Base-by-base conservation (phyloP, 1,139 yeast genomes). In the Taphrina populina region DNA sequence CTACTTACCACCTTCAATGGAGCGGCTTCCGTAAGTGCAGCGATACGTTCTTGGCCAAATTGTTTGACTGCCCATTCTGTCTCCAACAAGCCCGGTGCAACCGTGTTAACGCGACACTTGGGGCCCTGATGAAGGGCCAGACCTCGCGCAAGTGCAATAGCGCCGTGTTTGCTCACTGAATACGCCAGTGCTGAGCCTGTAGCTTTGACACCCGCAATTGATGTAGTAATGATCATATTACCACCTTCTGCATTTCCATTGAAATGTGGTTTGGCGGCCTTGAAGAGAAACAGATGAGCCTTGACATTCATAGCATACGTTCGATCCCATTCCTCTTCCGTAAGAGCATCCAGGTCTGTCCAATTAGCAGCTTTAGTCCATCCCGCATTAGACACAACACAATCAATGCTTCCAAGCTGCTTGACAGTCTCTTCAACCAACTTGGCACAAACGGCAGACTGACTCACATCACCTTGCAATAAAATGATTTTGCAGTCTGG, bases 101-200 rank as follows among this genome's bases (percentile, higher is more conserved):
- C 69, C 5, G 72, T 72, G 61, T 73, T 73, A 51, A 71, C 65
- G 27, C 75, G 62, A 34, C 69, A 62, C 53, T 69, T 66, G 2
- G 75, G 71, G 1, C 74, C 75, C 55, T 34, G 40, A n/a, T 57
- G 59, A 10, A 44, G 54, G 40, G 63, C 64, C 45, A 72, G 64
- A 60, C 72, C 66, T 55, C 68, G 64, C 37, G 69, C 71, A 58
- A 73, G 61, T 39, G 72, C 76, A 58, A 70, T 67, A 51, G 70
- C 63, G 0, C 68, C 74, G 1, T 75, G 73, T 62, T 73, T 73
- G 59, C 70, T 64, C 13, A 70, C 73, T 3, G 73, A 68, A 61
- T 73, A 73, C 13, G 76, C 74, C 45, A 73, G 65, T 53, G 73
- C 68, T 11, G 73, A 69, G 2, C 76, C 76, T 15, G 64, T 63